Evolutionary conservation across 2,329 filamentous ascomycete genomes (phyloP).

Genomic region (Tolypocladium paradoxum): DNA sequence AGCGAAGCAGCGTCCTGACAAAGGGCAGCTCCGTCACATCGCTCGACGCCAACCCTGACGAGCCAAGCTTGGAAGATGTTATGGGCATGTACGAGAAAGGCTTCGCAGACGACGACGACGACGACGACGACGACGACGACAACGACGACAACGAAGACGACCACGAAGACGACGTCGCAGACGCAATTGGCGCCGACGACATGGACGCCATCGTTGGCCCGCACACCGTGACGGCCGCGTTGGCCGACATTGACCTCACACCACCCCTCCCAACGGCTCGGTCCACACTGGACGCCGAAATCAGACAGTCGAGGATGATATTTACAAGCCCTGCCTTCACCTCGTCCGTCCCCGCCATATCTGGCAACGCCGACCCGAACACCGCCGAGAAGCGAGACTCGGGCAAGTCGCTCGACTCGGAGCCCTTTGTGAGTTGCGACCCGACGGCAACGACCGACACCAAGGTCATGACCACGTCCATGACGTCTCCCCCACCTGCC

Average conservation of each 20-base stretch:
- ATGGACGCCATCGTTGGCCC: neutral
- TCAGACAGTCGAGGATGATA: conserved; percentile 28
- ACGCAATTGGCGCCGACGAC: neutral
- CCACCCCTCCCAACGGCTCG: conserved; percentile 9
- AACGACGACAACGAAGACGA: conserved; percentile 3
- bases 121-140: conserved; percentile 19
- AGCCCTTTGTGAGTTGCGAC: conserved; percentile 15
- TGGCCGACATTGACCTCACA: conserved; percentile 9
- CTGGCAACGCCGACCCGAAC: conserved; percentile 16
- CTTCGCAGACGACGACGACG: conserved; percentile 37
- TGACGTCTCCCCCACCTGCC: neutral
- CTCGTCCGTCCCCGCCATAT: conserved; percentile 27
- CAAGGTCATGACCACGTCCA: neutral
- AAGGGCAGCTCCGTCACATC: conserved; percentile 67
- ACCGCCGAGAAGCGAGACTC: conserved; percentile 36
- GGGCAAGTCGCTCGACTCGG: conserved; percentile 34
- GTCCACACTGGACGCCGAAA: conserved; percentile 25
- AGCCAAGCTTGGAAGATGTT: conserved; percentile 54
- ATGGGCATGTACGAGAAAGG: conserved; percentile 60
- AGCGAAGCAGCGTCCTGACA: conserved; percentile 72
- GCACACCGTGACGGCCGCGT: conserved; percentile 5
- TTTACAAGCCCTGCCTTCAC: conserved; percentile 28
- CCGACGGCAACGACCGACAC: conserved; percentile 6
- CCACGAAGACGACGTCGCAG: neutral
- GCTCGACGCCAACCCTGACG: conserved; percentile 40